Evolutionary conservation across 2,329 filamentous ascomycete genomes (phyloP), one percentile per base, ranked within the genome.

Genomic region (Aspergillus aculeatinus): DNA sequence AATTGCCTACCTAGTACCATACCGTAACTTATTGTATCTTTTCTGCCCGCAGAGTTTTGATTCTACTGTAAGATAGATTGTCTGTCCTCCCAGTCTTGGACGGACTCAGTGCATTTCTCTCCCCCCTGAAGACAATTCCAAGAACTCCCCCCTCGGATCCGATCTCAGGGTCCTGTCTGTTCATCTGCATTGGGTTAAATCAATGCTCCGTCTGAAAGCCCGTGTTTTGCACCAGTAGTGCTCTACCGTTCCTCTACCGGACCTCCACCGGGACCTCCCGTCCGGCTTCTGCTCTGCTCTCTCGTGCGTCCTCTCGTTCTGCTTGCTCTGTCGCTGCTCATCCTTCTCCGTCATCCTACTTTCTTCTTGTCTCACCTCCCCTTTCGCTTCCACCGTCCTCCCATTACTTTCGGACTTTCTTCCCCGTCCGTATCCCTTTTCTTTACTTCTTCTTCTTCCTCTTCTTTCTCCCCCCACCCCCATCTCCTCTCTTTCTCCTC

Each of bases 191-290:
- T 44, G 14, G 14, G 39, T 12, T 16, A 7, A 44, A 19, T 51
- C 50, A 35, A 51, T 35, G 47, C 25, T 54, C 31, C 25, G 33
- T n/a, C 9, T 5, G 9, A 19, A 19, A n/a, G 42, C 49, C 58
- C 44, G 39, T 42, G 35, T 55, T 55, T 35, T 42, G 49, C 49
- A 44, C 50, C 57, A 52, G 49, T 44, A 57, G 55, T 60, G 56
- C 52, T 29, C 31, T 58, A 51, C 51, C 35, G 23, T 58, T 42
- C 59, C 52, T 47, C 51, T 14, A 23, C 23, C 23, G 23, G 23
- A 50, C 52, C 39, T 58, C 61, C n/a, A 59, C 58, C 63, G 60
- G 63, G 50, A 49, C 55, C 63, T 60, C 56, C 61, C 58, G 62
- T 49, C 51, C 55, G 44, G 48, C 49, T 53, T 60, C 59, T 61